These are phyloP conservation scores for Sphaerulina vaccinii DNA, from an alignment of 2,329 filamentous ascomycete species.

Conservation along the genomic window DNA sequence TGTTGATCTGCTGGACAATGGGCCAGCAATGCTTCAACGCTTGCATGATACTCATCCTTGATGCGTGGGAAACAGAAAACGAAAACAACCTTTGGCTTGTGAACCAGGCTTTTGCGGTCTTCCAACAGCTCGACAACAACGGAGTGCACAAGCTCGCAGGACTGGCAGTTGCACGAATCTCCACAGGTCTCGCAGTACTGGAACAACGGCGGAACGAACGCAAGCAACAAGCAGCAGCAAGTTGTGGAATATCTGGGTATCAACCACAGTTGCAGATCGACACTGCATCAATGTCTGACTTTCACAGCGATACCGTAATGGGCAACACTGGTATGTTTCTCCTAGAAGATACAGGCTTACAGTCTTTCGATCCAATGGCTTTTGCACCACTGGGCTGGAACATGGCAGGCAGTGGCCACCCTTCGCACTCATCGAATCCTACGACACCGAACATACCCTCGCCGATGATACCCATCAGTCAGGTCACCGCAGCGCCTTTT, in stretches of 20 bases:
- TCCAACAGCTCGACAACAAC: conserved; percentile 44
- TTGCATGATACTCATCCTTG: conserved; percentile 50
- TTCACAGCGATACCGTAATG: conserved; percentile 45
- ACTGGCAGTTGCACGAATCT: conserved; percentile 45
- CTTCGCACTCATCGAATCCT: conserved; percentile 23
- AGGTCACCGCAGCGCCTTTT: conserved; percentile 36
- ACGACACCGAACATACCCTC: conserved; percentile 27
- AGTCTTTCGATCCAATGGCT: conserved; percentile 30
- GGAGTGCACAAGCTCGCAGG: conserved; percentile 47
- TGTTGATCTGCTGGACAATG: conserved; percentile 50
- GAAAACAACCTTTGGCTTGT: conserved; percentile 41
- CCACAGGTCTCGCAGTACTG: conserved; percentile 33
- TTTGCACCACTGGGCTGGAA: conserved; percentile 34
- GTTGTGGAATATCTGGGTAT: conserved; percentile 16
- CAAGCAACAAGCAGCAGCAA: conserved; percentile 18
- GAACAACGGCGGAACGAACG: conserved; percentile 21
- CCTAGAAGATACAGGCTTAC: conserved; percentile 48
- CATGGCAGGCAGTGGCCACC: conserved; percentile 29
- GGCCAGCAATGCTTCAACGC: conserved; percentile 53
- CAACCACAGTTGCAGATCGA: conserved; percentile 24
- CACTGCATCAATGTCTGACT: conserved; percentile 30
- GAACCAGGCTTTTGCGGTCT: conserved; percentile 44
- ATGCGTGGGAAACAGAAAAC: conserved; percentile 46
- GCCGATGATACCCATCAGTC: conserved; percentile 30
- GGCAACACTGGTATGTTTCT: conserved; percentile 49